Evolutionary conservation across 2,329 filamentous ascomycete species (phyloP), one percentile per base, ranked within the genome.

Genomic region (Ilyonectria sp.): DNA sequence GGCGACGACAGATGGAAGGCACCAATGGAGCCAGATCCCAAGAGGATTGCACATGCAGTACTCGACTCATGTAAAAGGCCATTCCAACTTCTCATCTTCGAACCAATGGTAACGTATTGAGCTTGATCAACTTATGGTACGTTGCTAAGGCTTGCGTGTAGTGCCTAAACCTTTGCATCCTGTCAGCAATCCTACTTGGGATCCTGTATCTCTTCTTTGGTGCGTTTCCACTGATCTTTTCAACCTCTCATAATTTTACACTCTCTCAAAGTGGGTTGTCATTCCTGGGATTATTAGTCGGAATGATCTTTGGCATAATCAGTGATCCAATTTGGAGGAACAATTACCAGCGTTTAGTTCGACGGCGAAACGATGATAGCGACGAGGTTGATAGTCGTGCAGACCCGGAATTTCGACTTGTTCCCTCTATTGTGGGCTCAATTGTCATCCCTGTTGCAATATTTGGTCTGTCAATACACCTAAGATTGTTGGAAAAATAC

Each of bases 141-240:
- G 23, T 23, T 23, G 23, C 23, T 23, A 23, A 23, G 23, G 3
- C 23, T 23, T 23, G 3, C 4, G 23, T 23, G 23, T 23, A 23
- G 23, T 93, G 91, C 67, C 83, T 96, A 64, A 90, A 90, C 71
- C 89, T 98, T 26, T 96, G 94, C 80, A 82, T 96, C 23, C 93
- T 95, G 73, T 93, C 93, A 1, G 94, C 94, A 43, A 89, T 98
- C 60, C 84, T 97, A 17, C 85, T 97, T 8, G 95, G 94, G 5
- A 92, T 97, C 49, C 83, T 97, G 3, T 97, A 97, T 77, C 89
- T 97, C 44, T 97, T 97, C 84, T 97, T 97, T 78, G 94, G 94
- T 19, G 94, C 94, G 0, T 97, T 97, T 75, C 89, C 92, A 5
- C 83, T 97, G 49, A 90, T 97, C 17, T 97, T 97, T 76, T 79